Percentiles rank a stretch among this genome's conserved stretches.
Conservation (phyloP, 139 green algal species). For the Chloropicon primus region DNA sequence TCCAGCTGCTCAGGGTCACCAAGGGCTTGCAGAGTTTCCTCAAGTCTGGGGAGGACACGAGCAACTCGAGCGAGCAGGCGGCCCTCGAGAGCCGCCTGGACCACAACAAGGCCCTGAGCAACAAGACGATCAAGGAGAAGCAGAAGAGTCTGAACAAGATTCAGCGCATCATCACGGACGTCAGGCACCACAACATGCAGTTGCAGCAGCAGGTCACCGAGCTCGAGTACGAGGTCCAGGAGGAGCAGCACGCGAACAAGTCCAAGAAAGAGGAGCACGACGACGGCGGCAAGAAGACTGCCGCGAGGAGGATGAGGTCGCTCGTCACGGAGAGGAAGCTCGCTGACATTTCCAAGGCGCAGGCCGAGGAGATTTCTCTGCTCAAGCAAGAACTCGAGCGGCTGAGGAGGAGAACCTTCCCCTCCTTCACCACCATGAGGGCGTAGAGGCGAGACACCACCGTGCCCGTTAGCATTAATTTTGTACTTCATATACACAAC, state of each 20-base stretch:
- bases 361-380: slow-evolving; percentile 30
- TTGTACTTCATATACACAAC: no score
- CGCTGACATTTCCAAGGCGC: slow-evolving; percentile 39
- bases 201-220: slow-evolving; percentile 7
- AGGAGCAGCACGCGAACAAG: slow-evolving; percentile 6
- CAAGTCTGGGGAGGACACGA: slow-evolving; percentile 13
- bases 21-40: slow-evolving; percentile 39
- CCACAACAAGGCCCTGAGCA: slow-evolving; percentile 19
- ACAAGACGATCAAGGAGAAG: slow-evolving; percentile 26
- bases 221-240: slow-evolving; percentile 9
- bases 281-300: background rate
- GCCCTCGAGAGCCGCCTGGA: slow-evolving; percentile 35
- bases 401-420: slow-evolving; percentile 37
- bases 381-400: slow-evolving; percentile 29
- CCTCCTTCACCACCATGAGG: slow-evolving; percentile 26
- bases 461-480: no score
- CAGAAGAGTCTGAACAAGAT: slow-evolving; percentile 14
- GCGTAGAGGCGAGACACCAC: slow-evolving; percentile 3
- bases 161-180: slow-evolving; percentile 12
- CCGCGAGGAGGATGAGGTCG: slow-evolving; percentile 24
- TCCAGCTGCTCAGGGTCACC: slow-evolving; percentile 65
- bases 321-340: slow-evolving; percentile 46
- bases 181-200: slow-evolving; percentile 20
- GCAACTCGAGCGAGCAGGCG: slow-evolving; percentile 20
- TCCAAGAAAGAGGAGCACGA: slow-evolving; percentile 1